Base-by-base conservation (phyloP, 768 basidiomycete species). In the Lactarius tabidus region DNA sequence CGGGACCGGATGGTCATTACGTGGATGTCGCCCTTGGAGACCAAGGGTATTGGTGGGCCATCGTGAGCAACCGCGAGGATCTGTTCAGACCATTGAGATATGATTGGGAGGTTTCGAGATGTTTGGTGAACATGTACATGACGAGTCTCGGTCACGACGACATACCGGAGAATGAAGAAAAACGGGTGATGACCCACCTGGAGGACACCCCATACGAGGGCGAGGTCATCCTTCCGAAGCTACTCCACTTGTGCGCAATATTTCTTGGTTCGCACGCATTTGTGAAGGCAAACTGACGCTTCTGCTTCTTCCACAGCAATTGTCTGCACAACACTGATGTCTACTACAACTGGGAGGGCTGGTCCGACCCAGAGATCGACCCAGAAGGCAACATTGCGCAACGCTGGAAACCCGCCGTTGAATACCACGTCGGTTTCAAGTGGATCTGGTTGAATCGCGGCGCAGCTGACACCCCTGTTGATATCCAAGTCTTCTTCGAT, bases 1-100 rank as follows among this genome's bases (percentile, higher is more conserved):
- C 80, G 2, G 75, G 72, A 17, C 72, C 65, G 6, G 56, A 74
- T 15, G 80, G 79, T 2, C 75, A 72, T 18, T 81, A 81, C 63
- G 70, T 76, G 52, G 78, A 79, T 66, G 81, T 80, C 4, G 78
- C 76, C n/a, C 76, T 83, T 36, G 81, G 81, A 41, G 82, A 82
- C 69, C 81, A 83, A 71, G 80, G 80, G 4, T 83, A 80, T 65
- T 83, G 80, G 80, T 83, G 81, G 81, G 81, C 82, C 55, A 80
- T 83, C 65, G 77, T 82, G n/a, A 75, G 76, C 64, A 72, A 79
- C 63, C 75, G 74, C 41, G 74, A 72, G 17, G 78, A 80, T 39
- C 69, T 82, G 9, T 80, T 78, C 63, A 74, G 77, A 67, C 80
- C 77, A 45, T 70, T 83, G 60, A 74, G 72, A 62, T 80, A 73